Conservation (phyloP, 768 basidiomycete genomes). For the Leucogyrophana mollusca region DNA sequence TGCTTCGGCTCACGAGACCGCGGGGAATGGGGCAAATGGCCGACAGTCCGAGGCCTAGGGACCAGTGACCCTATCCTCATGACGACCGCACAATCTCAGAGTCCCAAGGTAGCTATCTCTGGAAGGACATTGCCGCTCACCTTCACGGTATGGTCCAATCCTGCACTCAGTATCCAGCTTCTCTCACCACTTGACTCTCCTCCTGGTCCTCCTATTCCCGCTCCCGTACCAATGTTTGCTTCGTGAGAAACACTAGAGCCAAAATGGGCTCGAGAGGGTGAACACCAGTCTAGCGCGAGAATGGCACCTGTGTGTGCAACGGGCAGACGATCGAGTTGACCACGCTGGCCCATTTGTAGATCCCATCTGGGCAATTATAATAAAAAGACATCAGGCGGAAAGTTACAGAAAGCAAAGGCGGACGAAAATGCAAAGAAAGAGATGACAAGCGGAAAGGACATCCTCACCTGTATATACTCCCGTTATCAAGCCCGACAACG, state of each 20-base stretch:
- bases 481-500: conserved; percentile 67
- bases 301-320: conserved; percentile 75
- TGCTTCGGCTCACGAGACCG: no score
- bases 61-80: no score
- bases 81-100: background rate
- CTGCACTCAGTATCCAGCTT: conserved; percentile 81
- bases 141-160: conserved; percentile 78
- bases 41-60: no score
- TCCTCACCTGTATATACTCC: conserved; percentile 63
- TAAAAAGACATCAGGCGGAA: conserved; percentile 4
- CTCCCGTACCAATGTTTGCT: background rate
- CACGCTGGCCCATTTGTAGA: conserved; percentile 72
- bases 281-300: conserved; percentile 73
- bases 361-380: conserved; percentile 65
- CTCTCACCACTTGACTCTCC: conserved; percentile 19
- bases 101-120: background rate
- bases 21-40: no score
- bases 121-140: conserved; percentile 33
- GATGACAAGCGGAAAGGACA: background rate
- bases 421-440: background rate
- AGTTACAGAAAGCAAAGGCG: background rate
- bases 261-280: conserved; percentile 19
- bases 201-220: conserved; percentile 9
- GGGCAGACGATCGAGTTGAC: conserved; percentile 67
- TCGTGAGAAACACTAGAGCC: conserved; percentile 13